Evolutionary conservation across 2,329 filamentous ascomycete species (phyloP), one percentile per base, ranked within the genome.

Genomic region (Aspergillus pseudoterreus): DNA sequence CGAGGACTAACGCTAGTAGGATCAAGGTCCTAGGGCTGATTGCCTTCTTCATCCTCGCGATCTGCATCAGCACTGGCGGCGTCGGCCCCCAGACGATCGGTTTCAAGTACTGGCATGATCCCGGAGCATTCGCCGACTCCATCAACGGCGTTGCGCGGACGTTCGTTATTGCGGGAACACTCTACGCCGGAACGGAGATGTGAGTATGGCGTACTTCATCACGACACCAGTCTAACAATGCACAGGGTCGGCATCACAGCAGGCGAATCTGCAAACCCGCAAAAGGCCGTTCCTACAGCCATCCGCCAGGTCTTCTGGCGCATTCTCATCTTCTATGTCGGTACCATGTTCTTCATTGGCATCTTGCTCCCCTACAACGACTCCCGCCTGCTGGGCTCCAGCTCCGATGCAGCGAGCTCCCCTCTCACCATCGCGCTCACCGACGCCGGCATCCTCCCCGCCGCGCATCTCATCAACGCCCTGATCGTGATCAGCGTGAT

Each of bases 391-490:
- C 76, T 87, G 38, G 82, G 82, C 24, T 82, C 81, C 4, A 69
- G 68, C 3, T 83, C 81, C 50, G 81, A 84, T 51, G 85, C 86
- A 0, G 76, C 90, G 22, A 81, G 86, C 68, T 87, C 83, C 17
- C 86, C 86, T 0, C 87, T 90, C 79, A 90, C 86, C 0, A 81
- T 90, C 53, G 86, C 86, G 1, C 81, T 92, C 43, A 82, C 86
- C 55, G 88, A 82, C 53, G 88, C 87, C 1, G 87, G 87, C 1
- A 91, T 86, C 81, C 70, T 86, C 49, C 82, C 81, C 22, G 88
- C 86, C 49, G 85, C 87, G 1, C 83, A 92, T 63, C 78, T 92
- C 1, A 87, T 92, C 73, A 92, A 92, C 58, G 86, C 84, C 36
- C 86, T 90, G 62, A 88, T 90, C 61, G 79, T 92, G 46, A 74